Conservation (phyloP, 106 monocot genomes). For the Iris macrosiphon region DNA sequence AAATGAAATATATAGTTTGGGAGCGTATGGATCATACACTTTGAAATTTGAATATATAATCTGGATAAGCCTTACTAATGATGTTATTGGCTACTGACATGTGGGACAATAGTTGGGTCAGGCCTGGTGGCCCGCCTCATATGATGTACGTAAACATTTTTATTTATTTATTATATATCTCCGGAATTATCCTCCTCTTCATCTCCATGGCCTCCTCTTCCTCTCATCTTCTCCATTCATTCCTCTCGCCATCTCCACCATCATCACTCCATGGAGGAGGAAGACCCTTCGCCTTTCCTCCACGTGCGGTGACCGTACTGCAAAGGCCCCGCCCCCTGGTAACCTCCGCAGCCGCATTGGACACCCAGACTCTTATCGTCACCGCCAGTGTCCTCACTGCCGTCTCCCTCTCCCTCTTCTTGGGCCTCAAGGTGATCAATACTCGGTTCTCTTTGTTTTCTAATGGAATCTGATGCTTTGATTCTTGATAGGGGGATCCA, state of each 20-base stretch:
- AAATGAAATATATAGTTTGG: too few species aligned
- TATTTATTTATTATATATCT: too few species aligned
- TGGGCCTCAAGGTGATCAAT: conserved; percentile 50
- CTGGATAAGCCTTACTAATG: too few species aligned
- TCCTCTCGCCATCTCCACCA: conserved; percentile 14
- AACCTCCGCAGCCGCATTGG: conserved; percentile 15
- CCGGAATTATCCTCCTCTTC: not conserved
- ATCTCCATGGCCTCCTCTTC: not conserved
- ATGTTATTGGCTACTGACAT: too few species aligned
- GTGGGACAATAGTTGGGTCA: too few species aligned
- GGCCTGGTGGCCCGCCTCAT: too few species aligned
- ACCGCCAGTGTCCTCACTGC: conserved; percentile 50
- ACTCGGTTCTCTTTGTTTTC: not conserved
- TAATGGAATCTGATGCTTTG: not conserved
- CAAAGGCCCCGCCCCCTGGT: not conserved
- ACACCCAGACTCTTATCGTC: conserved; percentile 69
- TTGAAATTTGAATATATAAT: too few species aligned
- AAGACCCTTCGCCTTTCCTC: not conserved
- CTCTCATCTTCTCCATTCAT: too few species aligned
- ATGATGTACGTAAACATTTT: too few species aligned
- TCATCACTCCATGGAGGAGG: not conserved
- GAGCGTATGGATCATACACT: too few species aligned
- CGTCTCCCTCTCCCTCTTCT: conserved; percentile 53
- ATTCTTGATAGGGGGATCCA: conserved; percentile 59
- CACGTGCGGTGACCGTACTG: conserved; percentile 5